These are phyloP conservation scores for Cercospora sesami DNA, from an alignment of 2,329 filamentous ascomycete genomes.

Conservation along the genomic window DNA sequence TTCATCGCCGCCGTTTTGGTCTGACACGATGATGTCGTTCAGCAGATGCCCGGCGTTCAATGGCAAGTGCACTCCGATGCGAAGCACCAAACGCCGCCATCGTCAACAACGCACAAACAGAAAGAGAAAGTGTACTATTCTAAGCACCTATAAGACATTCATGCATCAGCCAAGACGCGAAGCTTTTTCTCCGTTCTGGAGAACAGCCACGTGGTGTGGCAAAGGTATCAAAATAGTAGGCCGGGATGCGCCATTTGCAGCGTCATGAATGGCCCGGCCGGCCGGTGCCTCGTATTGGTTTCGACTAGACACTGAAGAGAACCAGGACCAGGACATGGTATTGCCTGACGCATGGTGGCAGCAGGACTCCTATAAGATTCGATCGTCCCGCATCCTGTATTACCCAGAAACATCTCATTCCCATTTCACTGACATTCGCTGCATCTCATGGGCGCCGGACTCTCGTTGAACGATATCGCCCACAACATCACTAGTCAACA, in stretches of 20 bases:
- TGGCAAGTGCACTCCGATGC: neutral
- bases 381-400: neutral
- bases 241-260: neutral
- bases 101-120: neutral
- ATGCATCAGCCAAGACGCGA: neutral
- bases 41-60: neutral
- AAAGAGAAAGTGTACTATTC: neutral
- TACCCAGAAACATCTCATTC: neutral
- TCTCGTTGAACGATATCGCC: neutral
- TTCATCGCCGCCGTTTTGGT: too few species aligned
- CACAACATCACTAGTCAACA: neutral
- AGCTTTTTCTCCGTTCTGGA: neutral
- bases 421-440: neutral
- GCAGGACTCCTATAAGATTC: neutral
- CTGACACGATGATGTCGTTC: neutral
- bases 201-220: neutral
- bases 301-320: neutral
- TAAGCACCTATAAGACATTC: neutral
- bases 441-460: neutral
- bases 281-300: neutral
- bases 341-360: neutral
- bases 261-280: neutral
- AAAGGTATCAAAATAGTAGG: conserved; percentile 1
- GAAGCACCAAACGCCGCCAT: neutral
- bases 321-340: neutral